Conservation (phyloP, 2,329 filamentous ascomycete genomes). For the Talaromyces sp. region DNA sequence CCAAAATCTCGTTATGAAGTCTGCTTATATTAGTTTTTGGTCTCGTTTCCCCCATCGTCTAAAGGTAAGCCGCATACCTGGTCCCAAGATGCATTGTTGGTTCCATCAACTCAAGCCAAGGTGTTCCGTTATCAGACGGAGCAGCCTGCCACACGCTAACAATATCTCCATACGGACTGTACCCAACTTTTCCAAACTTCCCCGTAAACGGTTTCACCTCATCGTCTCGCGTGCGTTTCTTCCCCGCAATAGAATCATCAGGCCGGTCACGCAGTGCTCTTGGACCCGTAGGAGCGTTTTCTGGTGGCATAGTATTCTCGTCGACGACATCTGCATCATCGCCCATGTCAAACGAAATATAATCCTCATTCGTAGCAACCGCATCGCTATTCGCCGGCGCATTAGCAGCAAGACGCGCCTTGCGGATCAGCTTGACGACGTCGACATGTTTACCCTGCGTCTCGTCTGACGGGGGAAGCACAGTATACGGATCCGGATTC, state of each 20-base stretch:
- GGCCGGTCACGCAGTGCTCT: slow-evolving; percentile 22
- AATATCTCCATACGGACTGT: slow-evolving; percentile 41
- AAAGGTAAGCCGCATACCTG: slow-evolving; percentile 19
- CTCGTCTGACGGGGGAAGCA: slow-evolving; percentile 73
- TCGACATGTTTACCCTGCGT: slow-evolving; percentile 71
- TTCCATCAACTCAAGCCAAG: slow-evolving; percentile 52
- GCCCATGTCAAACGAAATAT: slow-evolving; percentile 77
- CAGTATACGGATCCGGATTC: slow-evolving; percentile 91
- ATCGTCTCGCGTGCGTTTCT: slow-evolving; percentile 71
- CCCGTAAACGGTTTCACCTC: slow-evolving; percentile 55
- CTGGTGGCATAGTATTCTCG: slow-evolving; percentile 24
- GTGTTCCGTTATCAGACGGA: slow-evolving; percentile 43
- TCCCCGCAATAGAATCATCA: slow-evolving; percentile 53
- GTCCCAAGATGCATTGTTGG: slow-evolving; percentile 27
- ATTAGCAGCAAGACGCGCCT: slow-evolving; percentile 64
- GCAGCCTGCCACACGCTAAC: slow-evolving; percentile 50
- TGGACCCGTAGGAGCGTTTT: slow-evolving; percentile 33
- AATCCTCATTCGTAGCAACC: slow-evolving; percentile 64
- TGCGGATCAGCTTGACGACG: slow-evolving; percentile 85
- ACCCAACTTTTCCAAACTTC: slow-evolving; percentile 40
- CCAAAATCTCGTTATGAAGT: slow-evolving; percentile 82
- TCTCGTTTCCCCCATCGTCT: neutral
- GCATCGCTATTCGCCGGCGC: slow-evolving; percentile 49
- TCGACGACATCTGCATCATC: slow-evolving; percentile 47
- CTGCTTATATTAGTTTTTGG: slow-evolving; percentile 39